Conservation (phyloP, 73 alveolate species). For the Paramecium sonneborni region DNA sequence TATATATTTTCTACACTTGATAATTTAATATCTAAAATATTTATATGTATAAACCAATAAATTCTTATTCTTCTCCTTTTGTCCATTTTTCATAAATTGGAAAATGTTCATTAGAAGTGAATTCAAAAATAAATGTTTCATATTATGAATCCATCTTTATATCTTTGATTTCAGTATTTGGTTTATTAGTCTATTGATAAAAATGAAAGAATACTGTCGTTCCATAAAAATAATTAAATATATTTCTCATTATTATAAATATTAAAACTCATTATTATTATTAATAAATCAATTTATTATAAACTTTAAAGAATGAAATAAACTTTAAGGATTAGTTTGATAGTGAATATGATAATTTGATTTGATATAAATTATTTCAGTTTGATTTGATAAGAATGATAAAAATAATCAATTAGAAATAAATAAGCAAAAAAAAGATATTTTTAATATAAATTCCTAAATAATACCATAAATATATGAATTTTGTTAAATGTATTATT, state of each 20-base stretch:
- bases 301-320: neutral
- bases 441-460: neutral
- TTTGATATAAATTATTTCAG: neutral
- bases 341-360: neutral
- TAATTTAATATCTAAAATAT: neutral
- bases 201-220: neutral
- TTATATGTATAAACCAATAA: neutral
- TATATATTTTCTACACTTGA: neutral
- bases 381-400: neutral
- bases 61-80: slow-evolving; percentile 34
- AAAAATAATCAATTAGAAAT: neutral
- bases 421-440: neutral
- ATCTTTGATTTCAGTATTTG: neutral
- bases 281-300: neutral
- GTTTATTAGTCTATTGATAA: neutral
- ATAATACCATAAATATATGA: neutral
- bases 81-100: slow-evolving; percentile 35
- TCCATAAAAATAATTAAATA: slow-evolving; percentile 16
- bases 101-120: slow-evolving; percentile 3
- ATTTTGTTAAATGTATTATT: neutral
- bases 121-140: slow-evolving; percentile 21
- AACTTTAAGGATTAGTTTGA: neutral
- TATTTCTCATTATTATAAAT: slow-evolving; percentile 18
- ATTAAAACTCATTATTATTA: neutral
- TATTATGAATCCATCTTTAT: neutral